Evolutionary conservation across 2,329 filamentous ascomycete species (phyloP).

Genomic region (Coniochaeta prunicola): DNA sequence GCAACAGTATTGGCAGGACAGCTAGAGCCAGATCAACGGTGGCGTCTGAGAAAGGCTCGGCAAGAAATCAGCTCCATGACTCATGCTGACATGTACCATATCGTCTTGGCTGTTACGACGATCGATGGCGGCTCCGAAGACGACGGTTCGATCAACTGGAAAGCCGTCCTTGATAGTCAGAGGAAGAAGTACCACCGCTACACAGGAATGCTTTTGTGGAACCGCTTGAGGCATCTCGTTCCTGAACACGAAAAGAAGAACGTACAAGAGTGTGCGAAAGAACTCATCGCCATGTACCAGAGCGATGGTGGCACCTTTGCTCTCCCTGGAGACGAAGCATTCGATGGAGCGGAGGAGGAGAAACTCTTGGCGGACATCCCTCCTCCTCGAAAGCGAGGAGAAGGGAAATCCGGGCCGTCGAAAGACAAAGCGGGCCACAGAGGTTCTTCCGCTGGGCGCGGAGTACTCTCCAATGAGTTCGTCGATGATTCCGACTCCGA

Average conservation of each 20-base stretch:
- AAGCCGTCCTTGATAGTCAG: conserved; percentile 4
- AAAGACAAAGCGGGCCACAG: not conserved
- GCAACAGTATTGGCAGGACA: conserved; percentile 9
- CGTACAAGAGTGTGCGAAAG: conserved; percentile 11
- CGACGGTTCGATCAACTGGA: conserved; percentile 4
- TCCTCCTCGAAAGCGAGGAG: not conserved
- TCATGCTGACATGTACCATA: conserved; percentile 33
- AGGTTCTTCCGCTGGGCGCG: not conserved
- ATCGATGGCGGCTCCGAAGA: conserved; percentile 33
- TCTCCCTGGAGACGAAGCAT: conserved; percentile 2
- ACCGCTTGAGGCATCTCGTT: conserved; percentile 12
- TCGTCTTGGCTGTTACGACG: conserved; percentile 35
- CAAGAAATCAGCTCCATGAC: conserved; percentile 33
- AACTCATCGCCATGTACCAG: conserved; percentile 14
- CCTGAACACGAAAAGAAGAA: conserved; percentile 12
- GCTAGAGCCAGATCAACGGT: conserved; percentile 18
- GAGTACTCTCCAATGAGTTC: not conserved
- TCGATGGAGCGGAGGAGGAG: not conserved
- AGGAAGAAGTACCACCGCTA: conserved; percentile 10
- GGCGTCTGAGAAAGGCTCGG: conserved; percentile 34
- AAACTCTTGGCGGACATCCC: not conserved
- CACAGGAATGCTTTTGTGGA: conserved; percentile 14
- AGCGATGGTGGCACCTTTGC: conserved; percentile 7
- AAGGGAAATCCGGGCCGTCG: not conserved
- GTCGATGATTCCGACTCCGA: not conserved